Conservation (phyloP, 2,329 filamentous ascomycete genomes). For the Pseudogymnoascus sp. region DNA sequence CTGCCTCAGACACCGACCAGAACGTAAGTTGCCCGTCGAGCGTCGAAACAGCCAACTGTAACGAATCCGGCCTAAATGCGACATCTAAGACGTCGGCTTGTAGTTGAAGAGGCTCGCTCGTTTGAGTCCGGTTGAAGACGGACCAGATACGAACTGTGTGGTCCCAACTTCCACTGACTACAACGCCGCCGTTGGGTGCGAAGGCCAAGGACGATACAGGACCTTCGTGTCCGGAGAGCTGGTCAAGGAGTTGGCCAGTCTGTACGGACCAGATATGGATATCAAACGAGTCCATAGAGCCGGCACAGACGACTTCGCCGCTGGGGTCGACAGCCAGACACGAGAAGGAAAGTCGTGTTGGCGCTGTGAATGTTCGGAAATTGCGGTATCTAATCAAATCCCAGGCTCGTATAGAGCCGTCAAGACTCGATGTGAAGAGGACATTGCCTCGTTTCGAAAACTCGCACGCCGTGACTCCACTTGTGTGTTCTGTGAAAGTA, state of each 20-base stretch:
- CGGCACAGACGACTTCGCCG: conserved; percentile 91
- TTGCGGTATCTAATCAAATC: conserved; percentile 93
- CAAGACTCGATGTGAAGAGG: conserved; percentile 87
- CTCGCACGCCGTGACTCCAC: conserved; percentile 86
- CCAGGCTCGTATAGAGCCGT: conserved; percentile 92
- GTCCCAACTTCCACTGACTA: conserved; percentile 95
- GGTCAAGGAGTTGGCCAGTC: conserved; percentile 88
- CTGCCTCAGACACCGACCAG: conserved; percentile 83
- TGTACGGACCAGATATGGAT: conserved; percentile 99
- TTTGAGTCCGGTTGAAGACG: conserved; percentile 88
- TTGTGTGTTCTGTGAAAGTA: conserved; percentile 94
- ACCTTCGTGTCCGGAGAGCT: conserved; percentile 84
- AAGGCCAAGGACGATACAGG: conserved; percentile 86
- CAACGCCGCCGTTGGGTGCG: conserved; percentile 71
- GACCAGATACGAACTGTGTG: conserved; percentile 93
- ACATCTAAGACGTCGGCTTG: conserved; percentile 86
- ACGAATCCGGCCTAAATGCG: conserved; percentile 79
- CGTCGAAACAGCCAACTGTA: conserved; percentile 85
- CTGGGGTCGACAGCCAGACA: conserved; percentile 95
- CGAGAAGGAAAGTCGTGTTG: conserved; percentile 83
- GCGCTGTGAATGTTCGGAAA: conserved; percentile 94
- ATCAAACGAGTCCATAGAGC: conserved; percentile 91
- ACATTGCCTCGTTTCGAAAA: conserved; percentile 95
- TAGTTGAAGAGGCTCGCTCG: conserved; percentile 85
- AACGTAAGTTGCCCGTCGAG: conserved; percentile 91